phyloP scores from a whole-genome alignment of 225 moss, liverwort and hornwort species.

The Pseudisothecium myosuroides region DNA sequence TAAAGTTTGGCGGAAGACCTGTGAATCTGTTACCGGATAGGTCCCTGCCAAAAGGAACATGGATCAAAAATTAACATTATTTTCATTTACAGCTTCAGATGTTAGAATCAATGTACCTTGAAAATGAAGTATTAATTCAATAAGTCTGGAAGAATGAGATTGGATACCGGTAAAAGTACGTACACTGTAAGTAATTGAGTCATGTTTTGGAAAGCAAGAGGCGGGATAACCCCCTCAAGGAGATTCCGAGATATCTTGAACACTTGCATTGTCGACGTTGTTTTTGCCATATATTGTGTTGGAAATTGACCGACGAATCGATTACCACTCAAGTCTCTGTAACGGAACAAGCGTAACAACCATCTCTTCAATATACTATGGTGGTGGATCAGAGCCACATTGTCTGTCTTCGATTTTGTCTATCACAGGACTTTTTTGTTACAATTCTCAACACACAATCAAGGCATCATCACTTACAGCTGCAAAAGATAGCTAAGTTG shows the following conservation, averaged over 20 bases:
- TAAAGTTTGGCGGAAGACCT: slow-evolving; percentile 3
- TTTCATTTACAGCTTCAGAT: not conserved
- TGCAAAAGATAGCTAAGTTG: not conserved
- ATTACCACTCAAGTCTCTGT: slow-evolving; percentile 25
- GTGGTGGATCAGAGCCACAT: not conserved
- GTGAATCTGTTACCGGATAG: slow-evolving; percentile 11
- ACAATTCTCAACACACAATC: not conserved
- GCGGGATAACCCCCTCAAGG: not conserved
- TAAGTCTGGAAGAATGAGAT: not conserved
- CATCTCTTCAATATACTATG: not conserved
- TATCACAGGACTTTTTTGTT: not conserved
- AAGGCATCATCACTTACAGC: not conserved
- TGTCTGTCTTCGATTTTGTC: not conserved
- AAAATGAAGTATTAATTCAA: not conserved
- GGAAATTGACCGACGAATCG: slow-evolving; percentile 14
- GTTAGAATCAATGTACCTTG: not conserved
- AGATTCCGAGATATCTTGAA: slow-evolving; percentile 11
- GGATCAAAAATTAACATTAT: not conserved
- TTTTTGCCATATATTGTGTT: not conserved
- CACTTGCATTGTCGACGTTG: not conserved
- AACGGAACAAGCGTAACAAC: not conserved
- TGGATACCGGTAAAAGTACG: not conserved
- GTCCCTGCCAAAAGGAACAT: slow-evolving; percentile 6
- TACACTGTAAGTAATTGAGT: slow-evolving; percentile 16
- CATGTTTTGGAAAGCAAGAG: slow-evolving; percentile 2